Conservation (phyloP, 768 basidiomycete genomes). For the Xerocomus brunneocitrinus region DNA sequence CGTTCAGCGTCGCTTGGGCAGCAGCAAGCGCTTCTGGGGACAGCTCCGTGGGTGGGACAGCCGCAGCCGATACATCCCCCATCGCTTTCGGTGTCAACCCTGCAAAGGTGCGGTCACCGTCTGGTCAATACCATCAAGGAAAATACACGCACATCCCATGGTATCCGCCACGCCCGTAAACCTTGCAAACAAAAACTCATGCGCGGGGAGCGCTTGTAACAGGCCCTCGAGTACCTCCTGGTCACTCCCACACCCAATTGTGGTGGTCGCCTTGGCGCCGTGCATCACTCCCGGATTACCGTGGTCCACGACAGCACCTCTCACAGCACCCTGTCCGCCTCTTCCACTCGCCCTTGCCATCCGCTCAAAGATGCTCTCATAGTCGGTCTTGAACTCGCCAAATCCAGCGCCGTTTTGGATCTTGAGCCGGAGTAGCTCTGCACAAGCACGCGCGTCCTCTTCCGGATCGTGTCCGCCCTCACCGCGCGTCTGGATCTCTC, state of each 20-base stretch:
- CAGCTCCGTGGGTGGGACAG: conserved; percentile 28
- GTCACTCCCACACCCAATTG: conserved; percentile 71
- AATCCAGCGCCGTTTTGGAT: conserved; percentile 71
- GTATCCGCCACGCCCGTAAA: conserved; percentile 78
- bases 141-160: conserved; percentile 64
- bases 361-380: conserved; percentile 85
- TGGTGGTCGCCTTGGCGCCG: conserved; percentile 75
- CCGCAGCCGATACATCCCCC: conserved; percentile 30
- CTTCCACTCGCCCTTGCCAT: conserved; percentile 53
- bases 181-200: conserved; percentile 82
- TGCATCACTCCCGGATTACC: conserved; percentile 84
- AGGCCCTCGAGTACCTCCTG: conserved; percentile 74
- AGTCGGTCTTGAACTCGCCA: conserved; percentile 82
- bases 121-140: background rate
- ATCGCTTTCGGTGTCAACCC: conserved; percentile 59
- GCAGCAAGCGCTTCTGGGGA: conserved; percentile 32
- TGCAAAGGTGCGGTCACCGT: conserved; percentile 21
- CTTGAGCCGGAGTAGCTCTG: conserved; percentile 82
- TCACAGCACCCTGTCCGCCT: conserved; percentile 41
- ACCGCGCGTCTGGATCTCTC: conserved; percentile 83
- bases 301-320: conserved; percentile 75
- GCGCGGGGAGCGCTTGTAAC: conserved; percentile 50
- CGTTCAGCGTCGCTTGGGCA: conserved; percentile 52
- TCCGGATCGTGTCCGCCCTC: conserved; percentile 91
- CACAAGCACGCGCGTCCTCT: conserved; percentile 87